These are phyloP conservation scores for Boeremia exigua DNA, from an alignment of 2,329 filamentous ascomycete genomes.

Conservation along the genomic window DNA sequence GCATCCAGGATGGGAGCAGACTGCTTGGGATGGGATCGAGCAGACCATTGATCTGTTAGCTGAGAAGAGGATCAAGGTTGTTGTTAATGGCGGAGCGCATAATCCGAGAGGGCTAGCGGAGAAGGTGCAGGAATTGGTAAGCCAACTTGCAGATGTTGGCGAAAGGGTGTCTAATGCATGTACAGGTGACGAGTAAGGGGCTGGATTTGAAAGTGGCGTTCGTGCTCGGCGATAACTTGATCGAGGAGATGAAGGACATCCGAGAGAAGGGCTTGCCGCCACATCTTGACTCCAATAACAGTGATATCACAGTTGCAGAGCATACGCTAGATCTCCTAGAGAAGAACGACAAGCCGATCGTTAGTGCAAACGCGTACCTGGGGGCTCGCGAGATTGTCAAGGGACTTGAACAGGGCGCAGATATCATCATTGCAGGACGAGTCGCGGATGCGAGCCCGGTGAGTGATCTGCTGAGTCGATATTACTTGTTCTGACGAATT, in stretches of 20 bases:
- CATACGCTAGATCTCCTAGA: conserved; percentile 50
- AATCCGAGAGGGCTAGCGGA: conserved; percentile 61
- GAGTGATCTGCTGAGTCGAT: neutral
- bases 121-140: conserved; percentile 51
- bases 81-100: conserved; percentile 63
- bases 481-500: neutral
- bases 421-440: conserved; percentile 44
- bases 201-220: conserved; percentile 54
- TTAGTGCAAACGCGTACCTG: conserved; percentile 60
- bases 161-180: neutral
- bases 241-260: conserved; percentile 40
- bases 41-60: conserved; percentile 55
- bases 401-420: conserved; percentile 40
- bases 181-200: conserved; percentile 43
- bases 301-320: conserved; percentile 42
- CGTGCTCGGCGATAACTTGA: conserved; percentile 55
- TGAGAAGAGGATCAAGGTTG: conserved; percentile 59
- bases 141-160: neutral
- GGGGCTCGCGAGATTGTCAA: conserved; percentile 51
- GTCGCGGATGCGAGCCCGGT: conserved; percentile 45
- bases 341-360: conserved; percentile 45
- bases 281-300: conserved; percentile 53
- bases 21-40: conserved; percentile 57
- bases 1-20: conserved; percentile 55
- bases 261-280: conserved; percentile 46